Evolutionary conservation across 176 grass and related monocot genomes (phyloP).

Genomic region (Phoenix dactylifera): DNA sequence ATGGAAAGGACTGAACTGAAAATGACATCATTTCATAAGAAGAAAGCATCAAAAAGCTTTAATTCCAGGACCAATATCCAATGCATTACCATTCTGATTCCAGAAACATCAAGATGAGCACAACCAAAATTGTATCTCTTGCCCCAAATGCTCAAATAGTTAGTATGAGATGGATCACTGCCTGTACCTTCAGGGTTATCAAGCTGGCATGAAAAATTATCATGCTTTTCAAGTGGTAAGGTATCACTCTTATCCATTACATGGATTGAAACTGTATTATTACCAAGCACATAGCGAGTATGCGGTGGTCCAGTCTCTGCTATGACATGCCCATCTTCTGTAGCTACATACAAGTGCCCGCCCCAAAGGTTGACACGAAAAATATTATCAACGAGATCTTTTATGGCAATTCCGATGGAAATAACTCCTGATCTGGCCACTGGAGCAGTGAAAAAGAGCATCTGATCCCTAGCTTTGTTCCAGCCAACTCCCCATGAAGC

Average conservation of each 20-base stretch:
- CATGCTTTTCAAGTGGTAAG: neutral
- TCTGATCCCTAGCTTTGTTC: neutral
- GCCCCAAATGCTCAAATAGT: neutral
- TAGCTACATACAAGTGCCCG: neutral
- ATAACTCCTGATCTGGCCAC: neutral
- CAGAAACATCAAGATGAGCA: neutral
- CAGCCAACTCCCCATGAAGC: constrained; percentile 14
- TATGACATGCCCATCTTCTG: neutral
- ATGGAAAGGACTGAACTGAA: neutral
- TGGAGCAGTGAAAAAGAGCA: neutral
- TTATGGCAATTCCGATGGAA: neutral
- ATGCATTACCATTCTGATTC: constrained; percentile 5
- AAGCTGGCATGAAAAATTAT: neutral
- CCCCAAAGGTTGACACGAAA: neutral
- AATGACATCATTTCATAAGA: too few species aligned
- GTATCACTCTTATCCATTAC: neutral
- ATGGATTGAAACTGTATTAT: neutral
- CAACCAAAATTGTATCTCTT: neutral
- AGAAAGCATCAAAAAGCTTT: too few species aligned
- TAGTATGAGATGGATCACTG: neutral
- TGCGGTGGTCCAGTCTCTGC: neutral
- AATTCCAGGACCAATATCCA: neutral
- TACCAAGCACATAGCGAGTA: neutral
- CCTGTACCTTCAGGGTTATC: neutral
- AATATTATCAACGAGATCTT: neutral